Conservation (phyloP, 306 rosid species). For the Abrus precatorius region DNA sequence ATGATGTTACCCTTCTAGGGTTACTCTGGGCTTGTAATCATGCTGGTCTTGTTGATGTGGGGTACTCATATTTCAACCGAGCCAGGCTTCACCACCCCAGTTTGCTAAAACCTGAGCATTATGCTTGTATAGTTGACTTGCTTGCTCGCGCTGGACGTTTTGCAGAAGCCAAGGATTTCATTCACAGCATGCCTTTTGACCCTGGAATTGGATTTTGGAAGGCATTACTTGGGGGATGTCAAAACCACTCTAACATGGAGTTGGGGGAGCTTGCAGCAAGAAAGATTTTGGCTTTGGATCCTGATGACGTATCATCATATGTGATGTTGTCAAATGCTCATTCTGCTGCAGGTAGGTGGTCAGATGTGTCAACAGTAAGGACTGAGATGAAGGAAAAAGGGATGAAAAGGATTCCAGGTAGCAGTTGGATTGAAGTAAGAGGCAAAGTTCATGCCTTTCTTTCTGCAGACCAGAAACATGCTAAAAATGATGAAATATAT, state of each 20-base stretch:
- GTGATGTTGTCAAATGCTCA: slow-evolving; percentile 91
- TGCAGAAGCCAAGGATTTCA: slow-evolving; percentile 68
- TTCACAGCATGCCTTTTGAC: slow-evolving; percentile 68
- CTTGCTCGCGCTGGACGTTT: slow-evolving; percentile 82
- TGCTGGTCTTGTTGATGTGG: slow-evolving; percentile 79
- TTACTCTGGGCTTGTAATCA: slow-evolving; percentile 95
- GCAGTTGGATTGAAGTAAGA: slow-evolving; percentile 90
- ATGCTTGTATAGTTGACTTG: slow-evolving; percentile 92
- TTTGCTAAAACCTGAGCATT: slow-evolving; percentile 81
- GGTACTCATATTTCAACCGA: slow-evolving; percentile 69
- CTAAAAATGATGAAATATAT: slow-evolving; percentile 63
- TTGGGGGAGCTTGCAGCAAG: slow-evolving; percentile 80
- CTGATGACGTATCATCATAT: slow-evolving; percentile 81
- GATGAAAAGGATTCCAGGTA: slow-evolving; percentile 84
- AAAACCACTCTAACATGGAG: slow-evolving; percentile 75
- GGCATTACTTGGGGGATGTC: slow-evolving; percentile 93
- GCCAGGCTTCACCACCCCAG: slow-evolving; percentile 59
- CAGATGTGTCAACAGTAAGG: slow-evolving; percentile 63
- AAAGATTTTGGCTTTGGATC: slow-evolving; percentile 78
- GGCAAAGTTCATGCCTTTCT: slow-evolving; percentile 73
- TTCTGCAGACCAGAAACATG: slow-evolving; percentile 65
- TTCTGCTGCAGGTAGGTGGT: slow-evolving; percentile 93
- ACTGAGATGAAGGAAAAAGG: slow-evolving; percentile 85
- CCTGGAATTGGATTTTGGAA: slow-evolving; percentile 97
- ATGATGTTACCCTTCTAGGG: slow-evolving; percentile 76